phyloP scores from a whole-genome alignment of 2,329 filamentous ascomycete genomes.

The Whalleya microplaca region DNA sequence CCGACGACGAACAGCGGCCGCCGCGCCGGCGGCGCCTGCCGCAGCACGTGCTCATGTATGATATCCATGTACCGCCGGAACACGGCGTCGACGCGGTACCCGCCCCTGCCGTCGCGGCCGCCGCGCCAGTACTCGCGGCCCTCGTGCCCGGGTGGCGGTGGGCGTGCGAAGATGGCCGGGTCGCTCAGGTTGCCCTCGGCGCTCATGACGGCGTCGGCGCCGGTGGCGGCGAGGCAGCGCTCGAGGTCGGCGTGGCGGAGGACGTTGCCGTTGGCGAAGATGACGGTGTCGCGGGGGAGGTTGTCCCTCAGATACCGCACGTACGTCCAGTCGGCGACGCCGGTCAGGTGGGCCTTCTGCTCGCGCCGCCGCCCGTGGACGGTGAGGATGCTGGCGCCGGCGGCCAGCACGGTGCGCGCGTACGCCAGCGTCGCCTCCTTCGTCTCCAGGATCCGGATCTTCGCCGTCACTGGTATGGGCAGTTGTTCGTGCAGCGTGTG shows the following conservation, averaged over 20 bases:
- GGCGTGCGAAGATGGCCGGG: conserved; percentile 78
- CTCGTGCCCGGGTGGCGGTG: conserved; percentile 66
- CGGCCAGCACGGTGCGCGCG: conserved; percentile 81
- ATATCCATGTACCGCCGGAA: conserved; percentile 90
- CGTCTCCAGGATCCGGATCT: conserved; percentile 88
- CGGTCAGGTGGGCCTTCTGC: conserved; percentile 95
- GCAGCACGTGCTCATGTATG: conserved; percentile 76
- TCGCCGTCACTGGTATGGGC: conserved; percentile 86
- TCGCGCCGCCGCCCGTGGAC: conserved; percentile 88
- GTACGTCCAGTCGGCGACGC: conserved; percentile 88
- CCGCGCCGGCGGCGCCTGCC: conserved; percentile 65
- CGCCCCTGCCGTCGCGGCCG: conserved; percentile 75
- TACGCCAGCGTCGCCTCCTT: conserved; percentile 87
- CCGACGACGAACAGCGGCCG: conserved; percentile 74
- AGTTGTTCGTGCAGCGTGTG: conserved; percentile 79
- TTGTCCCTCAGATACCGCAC: conserved; percentile 82
- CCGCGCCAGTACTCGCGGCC: conserved; percentile 87
- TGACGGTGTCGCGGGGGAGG: conserved; percentile 82
- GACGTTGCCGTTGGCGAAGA: conserved; percentile 97
- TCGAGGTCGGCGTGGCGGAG: conserved; percentile 79
- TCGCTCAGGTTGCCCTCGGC: conserved; percentile 95
- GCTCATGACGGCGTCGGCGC: conserved; percentile 92
- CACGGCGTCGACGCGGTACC: conserved; percentile 87
- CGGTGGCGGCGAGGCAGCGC: conserved; percentile 77
- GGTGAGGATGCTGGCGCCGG: conserved; percentile 90